A percentile compares a stretch with the other conserved stretches of the same genome.
These are phyloP conservation scores for Yamadazyma laniorum DNA, from an alignment of 805 yeast genomes.

Conservation along the genomic window DNA sequence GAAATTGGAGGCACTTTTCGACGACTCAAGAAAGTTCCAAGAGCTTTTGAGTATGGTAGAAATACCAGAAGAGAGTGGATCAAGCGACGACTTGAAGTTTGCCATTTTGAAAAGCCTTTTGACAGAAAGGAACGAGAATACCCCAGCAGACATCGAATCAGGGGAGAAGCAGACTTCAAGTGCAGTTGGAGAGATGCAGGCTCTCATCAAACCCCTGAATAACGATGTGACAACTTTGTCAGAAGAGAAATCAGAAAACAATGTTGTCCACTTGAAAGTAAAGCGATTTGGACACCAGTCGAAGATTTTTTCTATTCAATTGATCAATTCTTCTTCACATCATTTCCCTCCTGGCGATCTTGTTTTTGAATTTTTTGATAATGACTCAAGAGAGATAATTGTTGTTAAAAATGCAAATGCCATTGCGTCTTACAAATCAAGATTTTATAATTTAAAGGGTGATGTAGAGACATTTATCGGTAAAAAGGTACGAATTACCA, in stretches of 20 bases:
- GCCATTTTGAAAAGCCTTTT: conserved; percentile 23
- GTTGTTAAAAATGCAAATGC: conserved; percentile 24
- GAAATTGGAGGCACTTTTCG: conserved; percentile 11
- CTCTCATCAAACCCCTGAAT: neutral
- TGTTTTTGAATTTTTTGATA: conserved; percentile 25
- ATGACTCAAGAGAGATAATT: conserved; percentile 14
- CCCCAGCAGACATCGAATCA: neutral
- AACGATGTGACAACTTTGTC: neutral
- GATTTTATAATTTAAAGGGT: conserved; percentile 26
- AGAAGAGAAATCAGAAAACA: neutral
- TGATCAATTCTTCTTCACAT: conserved; percentile 22
- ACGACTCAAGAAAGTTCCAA: conserved; percentile 23
- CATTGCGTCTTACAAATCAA: conserved; percentile 24
- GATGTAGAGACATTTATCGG: conserved; percentile 17
- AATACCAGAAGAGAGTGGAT: conserved; percentile 7
- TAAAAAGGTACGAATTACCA: conserved; percentile 20
- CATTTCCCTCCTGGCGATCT: conserved; percentile 28
- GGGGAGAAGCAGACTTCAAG: neutral
- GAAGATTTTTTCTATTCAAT: conserved; percentile 21
- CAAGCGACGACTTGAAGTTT: conserved; percentile 22
- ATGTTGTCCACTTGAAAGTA: conserved; percentile 3
- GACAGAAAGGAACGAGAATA: neutral
- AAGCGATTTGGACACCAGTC: conserved; percentile 19
- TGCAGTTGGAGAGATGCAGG: neutral
- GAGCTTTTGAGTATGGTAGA: conserved; percentile 19